These are phyloP conservation scores for Pseudoneurospora amorphoporcata DNA, from an alignment of 495 filamentous ascomycete genomes.

Conservation along the genomic window DNA sequence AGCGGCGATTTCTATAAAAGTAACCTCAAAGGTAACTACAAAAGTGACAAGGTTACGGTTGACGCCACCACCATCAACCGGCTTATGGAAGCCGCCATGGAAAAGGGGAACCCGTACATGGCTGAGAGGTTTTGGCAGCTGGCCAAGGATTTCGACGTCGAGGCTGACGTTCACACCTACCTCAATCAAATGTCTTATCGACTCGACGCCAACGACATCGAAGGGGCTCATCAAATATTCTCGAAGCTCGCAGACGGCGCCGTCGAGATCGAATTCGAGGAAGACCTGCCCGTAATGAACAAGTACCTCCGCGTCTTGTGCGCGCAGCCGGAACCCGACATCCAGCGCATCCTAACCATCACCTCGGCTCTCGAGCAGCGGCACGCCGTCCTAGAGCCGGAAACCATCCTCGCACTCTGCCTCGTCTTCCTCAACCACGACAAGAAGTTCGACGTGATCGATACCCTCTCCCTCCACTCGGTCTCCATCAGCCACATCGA, in stretches of 20 bases:
- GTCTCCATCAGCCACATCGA: conserved; percentile 53
- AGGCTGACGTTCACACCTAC: conserved; percentile 53
- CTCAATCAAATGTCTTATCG: conserved; percentile 67
- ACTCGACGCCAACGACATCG: conserved; percentile 56
- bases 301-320: conserved; percentile 68
- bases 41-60: conserved; percentile 35
- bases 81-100: conserved; percentile 64
- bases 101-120: conserved; percentile 55
- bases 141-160: conserved; percentile 48
- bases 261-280: conserved; percentile 33
- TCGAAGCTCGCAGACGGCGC: conserved; percentile 44
- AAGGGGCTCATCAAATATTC: conserved; percentile 53
- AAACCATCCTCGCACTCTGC: conserved; percentile 62
- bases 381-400: conserved; percentile 52
- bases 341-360: conserved; percentile 60
- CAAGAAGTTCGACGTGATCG: conserved; percentile 62
- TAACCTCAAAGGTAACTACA: conserved; percentile 25
- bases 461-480: conserved; percentile 61
- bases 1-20: not conserved
- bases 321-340: conserved; percentile 35
- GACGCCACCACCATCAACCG: conserved; percentile 64
- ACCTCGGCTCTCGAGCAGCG: conserved; percentile 67
- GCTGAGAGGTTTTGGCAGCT: conserved; percentile 63
- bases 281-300: conserved; percentile 58
- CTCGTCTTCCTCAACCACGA: conserved; percentile 60